Evolutionary conservation across 2,329 filamentous ascomycete species (phyloP).

Genomic region (Phaeophleospora eucalypticola): DNA sequence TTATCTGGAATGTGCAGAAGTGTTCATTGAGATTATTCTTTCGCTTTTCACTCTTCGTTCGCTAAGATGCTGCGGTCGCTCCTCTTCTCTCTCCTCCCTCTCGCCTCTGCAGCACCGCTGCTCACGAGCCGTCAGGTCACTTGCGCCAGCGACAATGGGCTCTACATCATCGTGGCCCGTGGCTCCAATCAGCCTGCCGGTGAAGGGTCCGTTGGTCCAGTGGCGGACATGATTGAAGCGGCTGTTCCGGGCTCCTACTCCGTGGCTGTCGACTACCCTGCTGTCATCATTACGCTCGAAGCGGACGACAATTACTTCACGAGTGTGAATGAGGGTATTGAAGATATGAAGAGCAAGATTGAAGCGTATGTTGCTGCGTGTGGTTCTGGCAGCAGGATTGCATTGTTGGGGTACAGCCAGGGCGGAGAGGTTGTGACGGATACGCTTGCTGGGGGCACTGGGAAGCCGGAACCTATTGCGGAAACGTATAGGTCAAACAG

Average conservation of each 20-base stretch:
- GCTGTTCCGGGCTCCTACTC: slow-evolving; percentile 33
- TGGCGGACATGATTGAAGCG: slow-evolving; percentile 31
- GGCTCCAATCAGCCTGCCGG: slow-evolving; percentile 29
- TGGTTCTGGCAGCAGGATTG: slow-evolving; percentile 31
- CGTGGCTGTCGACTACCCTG: slow-evolving; percentile 30
- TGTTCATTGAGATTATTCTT: too few species aligned
- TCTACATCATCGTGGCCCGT: slow-evolving; percentile 38
- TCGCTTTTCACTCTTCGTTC: too few species aligned
- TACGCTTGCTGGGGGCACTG: slow-evolving; percentile 13
- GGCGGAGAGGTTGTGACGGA: slow-evolving; percentile 24
- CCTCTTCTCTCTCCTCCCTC: too few species aligned
- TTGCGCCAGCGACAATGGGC: slow-evolving; percentile 20
- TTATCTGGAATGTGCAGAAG: too few species aligned
- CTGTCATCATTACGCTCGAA: slow-evolving; percentile 19
- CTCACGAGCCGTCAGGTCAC: slow-evolving; percentile 18
- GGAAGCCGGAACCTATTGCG: slow-evolving; percentile 26
- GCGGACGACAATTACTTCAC: slow-evolving; percentile 17
- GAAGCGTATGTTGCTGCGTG: slow-evolving; percentile 29
- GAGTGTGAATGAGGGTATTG: slow-evolving; percentile 32
- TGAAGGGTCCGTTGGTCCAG: slow-evolving; percentile 32
- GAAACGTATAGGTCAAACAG: slow-evolving; percentile 29
- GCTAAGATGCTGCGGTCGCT: too few species aligned
- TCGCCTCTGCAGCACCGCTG: slow-evolving; percentile 16
- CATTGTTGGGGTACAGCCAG: slow-evolving; percentile 37
- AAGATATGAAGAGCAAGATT: slow-evolving; percentile 30